These are phyloP conservation scores for Mortierella sp. DNA, from an alignment of 371 early-diverging fungal genomes.

Conservation along the genomic window DNA sequence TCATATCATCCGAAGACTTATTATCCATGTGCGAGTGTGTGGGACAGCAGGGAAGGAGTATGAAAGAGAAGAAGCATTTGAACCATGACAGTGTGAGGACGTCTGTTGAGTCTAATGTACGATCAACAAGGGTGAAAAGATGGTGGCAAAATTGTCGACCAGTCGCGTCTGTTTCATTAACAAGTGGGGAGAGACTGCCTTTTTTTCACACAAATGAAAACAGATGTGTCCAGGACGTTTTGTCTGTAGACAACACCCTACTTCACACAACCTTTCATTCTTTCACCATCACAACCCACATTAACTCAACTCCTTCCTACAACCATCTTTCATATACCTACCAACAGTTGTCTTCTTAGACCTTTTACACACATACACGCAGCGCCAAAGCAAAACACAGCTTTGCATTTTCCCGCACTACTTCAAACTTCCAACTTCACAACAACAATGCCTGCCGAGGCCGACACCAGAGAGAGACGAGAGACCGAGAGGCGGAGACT, in stretches of 20 bases:
- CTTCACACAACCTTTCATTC: neutral
- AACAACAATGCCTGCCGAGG: slow-evolving; percentile 3
- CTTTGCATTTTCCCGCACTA: neutral
- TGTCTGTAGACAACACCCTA: neutral
- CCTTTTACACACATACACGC: neutral
- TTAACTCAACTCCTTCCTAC: neutral
- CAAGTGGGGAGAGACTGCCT: neutral
- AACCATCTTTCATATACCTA: neutral
- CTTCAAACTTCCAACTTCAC: neutral
- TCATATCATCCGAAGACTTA: neutral
- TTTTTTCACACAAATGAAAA: slow-evolving; percentile 13
- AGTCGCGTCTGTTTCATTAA: neutral
- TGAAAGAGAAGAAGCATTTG: neutral
- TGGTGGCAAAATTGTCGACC: neutral
- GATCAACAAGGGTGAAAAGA: neutral
- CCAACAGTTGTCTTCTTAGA: neutral
- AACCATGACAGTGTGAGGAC: neutral
- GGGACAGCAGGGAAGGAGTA: neutral
- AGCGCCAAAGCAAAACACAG: neutral
- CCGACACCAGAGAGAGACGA: slow-evolving; percentile 10
- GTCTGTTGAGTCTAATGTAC: no score
- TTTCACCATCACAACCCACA: neutral
- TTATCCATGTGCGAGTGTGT: neutral
- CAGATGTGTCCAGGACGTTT: neutral
- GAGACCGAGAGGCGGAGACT: slow-evolving; percentile 2